Percentiles rank a stretch among this genome's conserved stretches.
Evolutionary conservation across 345 rosid species (phyloP).

Genomic region (Syzygium oleosum): DNA sequence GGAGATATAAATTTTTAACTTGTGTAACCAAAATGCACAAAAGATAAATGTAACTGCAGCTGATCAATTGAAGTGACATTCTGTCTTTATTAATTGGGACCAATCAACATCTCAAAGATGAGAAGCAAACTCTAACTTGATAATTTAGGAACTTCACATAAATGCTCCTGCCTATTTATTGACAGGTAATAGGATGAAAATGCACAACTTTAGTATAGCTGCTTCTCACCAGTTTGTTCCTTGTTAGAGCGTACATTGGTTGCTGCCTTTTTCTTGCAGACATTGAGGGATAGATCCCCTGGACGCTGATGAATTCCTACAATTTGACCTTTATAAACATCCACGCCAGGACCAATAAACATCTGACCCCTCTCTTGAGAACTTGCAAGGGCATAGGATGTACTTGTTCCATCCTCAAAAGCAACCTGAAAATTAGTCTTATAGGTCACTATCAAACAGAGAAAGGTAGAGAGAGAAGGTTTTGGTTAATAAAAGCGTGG

Average conservation of each 20-base stretch:
- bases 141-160: background rate
- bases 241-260: slow-evolving; percentile 91
- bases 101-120: background rate
- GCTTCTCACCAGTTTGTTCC: slow-evolving; percentile 59
- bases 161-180: background rate
- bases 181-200: background rate
- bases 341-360: slow-evolving; percentile 81
- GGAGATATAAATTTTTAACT: background rate
- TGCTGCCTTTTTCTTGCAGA: slow-evolving; percentile 95
- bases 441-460: background rate
- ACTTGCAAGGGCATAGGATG: slow-evolving; percentile 81
- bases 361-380: slow-evolving; percentile 91
- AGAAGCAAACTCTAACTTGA: background rate
- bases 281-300: slow-evolving; percentile 78
- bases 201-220: background rate
- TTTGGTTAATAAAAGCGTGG: background rate
- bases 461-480: background rate
- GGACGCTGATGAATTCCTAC: slow-evolving; percentile 93
- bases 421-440: slow-evolving; percentile 48
- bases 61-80: background rate
- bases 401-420: slow-evolving; percentile 80
- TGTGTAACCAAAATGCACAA: background rate
- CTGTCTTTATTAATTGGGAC: background rate
- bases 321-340: slow-evolving; percentile 85
- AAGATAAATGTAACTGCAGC: background rate